These are phyloP conservation scores for Gymnopilus dilepis DNA, from an alignment of 768 basidiomycete genomes.

Conservation along the genomic window DNA sequence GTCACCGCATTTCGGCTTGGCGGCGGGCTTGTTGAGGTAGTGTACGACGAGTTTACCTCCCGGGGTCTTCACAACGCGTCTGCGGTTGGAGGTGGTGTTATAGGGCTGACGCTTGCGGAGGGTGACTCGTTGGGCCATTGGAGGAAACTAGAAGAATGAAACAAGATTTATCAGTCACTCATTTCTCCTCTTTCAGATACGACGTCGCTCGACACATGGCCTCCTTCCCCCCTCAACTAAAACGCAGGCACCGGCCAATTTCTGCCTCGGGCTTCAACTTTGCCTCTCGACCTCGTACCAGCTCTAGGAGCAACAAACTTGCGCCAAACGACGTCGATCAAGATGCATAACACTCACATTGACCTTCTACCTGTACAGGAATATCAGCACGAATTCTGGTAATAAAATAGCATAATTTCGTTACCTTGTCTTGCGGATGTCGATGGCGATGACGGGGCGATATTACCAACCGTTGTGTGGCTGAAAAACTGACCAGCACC, in stretches of 20 bases:
- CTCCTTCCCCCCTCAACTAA: not conserved
- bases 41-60: slow-evolving; percentile 99
- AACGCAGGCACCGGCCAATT: not conserved
- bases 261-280: slow-evolving; percentile 1
- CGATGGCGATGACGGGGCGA: slow-evolving; percentile 48
- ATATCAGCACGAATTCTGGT: slow-evolving; percentile 13
- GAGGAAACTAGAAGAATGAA: slow-evolving; percentile 27
- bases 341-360: slow-evolving; percentile 41
- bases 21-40: slow-evolving; percentile 93
- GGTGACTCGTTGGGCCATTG: slow-evolving; percentile 99
- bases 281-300: not conserved
- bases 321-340: slow-evolving; percentile 14
- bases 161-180: slow-evolving; percentile 12
- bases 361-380: slow-evolving; percentile 26
- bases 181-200: not conserved
- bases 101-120: slow-evolving; percentile 98
- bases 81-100: slow-evolving; percentile 96
- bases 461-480: slow-evolving; percentile 35
- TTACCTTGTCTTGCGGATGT: slow-evolving; percentile 72
- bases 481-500: slow-evolving; percentile 46
- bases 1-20: slow-evolving; percentile 97
- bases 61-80: slow-evolving; percentile 96
- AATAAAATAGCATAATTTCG: slow-evolving; percentile 28
- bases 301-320: slow-evolving; percentile 5
- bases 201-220: not conserved